Evolutionary conservation across 768 basidiomycete genomes (phyloP), one percentile per base, ranked within the genome.

Genomic region (Amanita jacksonii): DNA sequence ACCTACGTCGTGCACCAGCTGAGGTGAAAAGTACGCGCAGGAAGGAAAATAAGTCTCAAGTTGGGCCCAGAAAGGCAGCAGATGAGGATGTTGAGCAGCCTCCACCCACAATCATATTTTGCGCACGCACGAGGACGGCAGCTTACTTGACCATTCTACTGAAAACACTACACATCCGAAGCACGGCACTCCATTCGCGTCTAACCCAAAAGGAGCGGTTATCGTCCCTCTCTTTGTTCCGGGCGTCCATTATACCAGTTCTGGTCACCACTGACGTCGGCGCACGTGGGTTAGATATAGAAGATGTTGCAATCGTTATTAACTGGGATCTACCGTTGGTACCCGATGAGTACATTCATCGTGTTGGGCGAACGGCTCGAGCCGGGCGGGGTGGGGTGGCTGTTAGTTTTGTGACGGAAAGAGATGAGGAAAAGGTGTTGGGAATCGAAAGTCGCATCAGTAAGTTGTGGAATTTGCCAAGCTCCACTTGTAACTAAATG

Each of bases 91-190:
- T 77, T 25, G 69, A 73, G 31, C 82, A 85, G 50, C 89, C 93
- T 2, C 96, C 96, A 13, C 88, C 92, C 1, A 98, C 93, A 16
- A 97, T 99, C 52, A 90, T 99, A 50, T 99, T 98, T 63, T 92
- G 79, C 61, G 75, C 74, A 15, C 82, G 81, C 47, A 75, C 93
- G 28, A 78, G 81, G 43, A 93, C 92, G 0, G 92, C 84, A 0
- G 93, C 93, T 13, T 96, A 94, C 60, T 70, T 99, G 46, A 85
- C 89, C 7, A 60, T 70, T 24, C 62, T 97, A 25, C 69, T 97
- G 47, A 81, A 89, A 54, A 76, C 79, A 13, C 68, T 92, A 43
- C 71, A 70, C 6, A 87, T 99, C 52, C 80, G 91, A 24, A 84
- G 81, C 45, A 88, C 92, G 0, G 79, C 92, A 9, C 70, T 99